Conservation (phyloP, 2,329 filamentous ascomycete species). For the Chaetomiaceae sp. region DNA sequence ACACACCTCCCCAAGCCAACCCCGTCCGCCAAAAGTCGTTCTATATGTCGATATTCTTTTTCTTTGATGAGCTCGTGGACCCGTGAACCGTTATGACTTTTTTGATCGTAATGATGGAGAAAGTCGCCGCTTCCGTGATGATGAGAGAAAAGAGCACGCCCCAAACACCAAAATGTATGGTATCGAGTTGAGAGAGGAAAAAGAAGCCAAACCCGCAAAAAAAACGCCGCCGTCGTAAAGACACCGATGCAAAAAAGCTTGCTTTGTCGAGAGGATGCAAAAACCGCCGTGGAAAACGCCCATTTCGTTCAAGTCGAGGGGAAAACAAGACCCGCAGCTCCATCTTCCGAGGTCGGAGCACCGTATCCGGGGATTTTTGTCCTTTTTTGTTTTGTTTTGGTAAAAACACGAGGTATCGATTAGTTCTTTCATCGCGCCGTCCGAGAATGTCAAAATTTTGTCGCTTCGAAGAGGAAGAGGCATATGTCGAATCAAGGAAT, state of each 20-base stretch:
- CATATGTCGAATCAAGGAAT: conserved; percentile 32
- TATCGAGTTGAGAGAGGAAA: conserved; percentile 29
- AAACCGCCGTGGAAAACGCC: conserved; percentile 40
- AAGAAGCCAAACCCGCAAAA: conserved; percentile 32
- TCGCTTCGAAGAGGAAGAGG: conserved; percentile 30
- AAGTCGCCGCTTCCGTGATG: conserved; percentile 34
- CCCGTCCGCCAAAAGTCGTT: conserved; percentile 32
- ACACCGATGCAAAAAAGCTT: conserved; percentile 45
- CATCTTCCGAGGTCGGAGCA: conserved; percentile 39
- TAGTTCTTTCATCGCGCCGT: conserved; percentile 30
- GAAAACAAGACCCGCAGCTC: conserved; percentile 32
- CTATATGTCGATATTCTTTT: conserved; percentile 49
- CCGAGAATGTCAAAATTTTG: conserved; percentile 25
- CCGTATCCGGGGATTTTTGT: conserved; percentile 29
- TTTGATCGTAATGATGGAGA: conserved; percentile 33
- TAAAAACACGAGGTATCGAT: conserved; percentile 33
- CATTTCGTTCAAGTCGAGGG: conserved; percentile 35
- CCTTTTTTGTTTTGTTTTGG: conserved; percentile 29
- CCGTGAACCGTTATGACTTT: conserved; percentile 41
- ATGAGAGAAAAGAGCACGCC: conserved; percentile 27
- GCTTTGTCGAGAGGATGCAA: conserved; percentile 34
- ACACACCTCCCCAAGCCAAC: background rate
- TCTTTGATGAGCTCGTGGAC: conserved; percentile 46
- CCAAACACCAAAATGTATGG: conserved; percentile 29
- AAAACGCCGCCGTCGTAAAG: conserved; percentile 43